These are phyloP conservation scores for Cyberlindnera xylosilytica DNA, from an alignment of 805 yeast species.

Conservation along the genomic window DNA sequence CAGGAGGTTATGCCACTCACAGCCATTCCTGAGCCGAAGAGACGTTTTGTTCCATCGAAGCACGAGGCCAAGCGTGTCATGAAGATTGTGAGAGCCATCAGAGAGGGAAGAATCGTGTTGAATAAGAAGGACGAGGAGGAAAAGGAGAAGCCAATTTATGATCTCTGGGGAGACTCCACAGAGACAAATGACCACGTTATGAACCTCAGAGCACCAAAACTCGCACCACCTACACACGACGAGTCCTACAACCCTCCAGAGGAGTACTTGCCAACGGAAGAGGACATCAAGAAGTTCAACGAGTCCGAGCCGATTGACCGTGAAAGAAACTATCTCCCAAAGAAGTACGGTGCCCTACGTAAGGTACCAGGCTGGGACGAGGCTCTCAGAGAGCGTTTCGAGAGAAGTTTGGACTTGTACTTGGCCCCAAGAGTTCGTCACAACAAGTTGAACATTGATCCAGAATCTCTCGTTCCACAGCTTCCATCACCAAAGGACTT, in stretches of 20 bases:
- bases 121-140: conserved; percentile 55
- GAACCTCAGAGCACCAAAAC: conserved; percentile 92
- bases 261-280: conserved; percentile 80
- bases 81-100: conserved; percentile 94
- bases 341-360: conserved; percentile 77
- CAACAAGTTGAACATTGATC: conserved; percentile 88
- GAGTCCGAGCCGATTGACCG: conserved; percentile 72
- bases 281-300: conserved; percentile 72
- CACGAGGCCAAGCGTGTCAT: conserved; percentile 94
- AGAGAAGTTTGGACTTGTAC: conserved; percentile 89
- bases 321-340: conserved; percentile 75
- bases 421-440: conserved; percentile 95
- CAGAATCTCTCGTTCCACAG: conserved; percentile 93
- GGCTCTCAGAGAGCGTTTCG: conserved; percentile 84
- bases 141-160: conserved; percentile 53
- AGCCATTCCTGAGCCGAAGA: conserved; percentile 95
- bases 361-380: conserved; percentile 92
- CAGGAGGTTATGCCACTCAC: conserved; percentile 86
- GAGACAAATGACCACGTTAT: conserved; percentile 72
- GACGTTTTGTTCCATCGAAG: conserved; percentile 94
- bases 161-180: conserved; percentile 80
- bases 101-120: conserved; percentile 92
- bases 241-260: conserved; percentile 97
- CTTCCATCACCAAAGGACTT: conserved; percentile 95
- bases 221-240: conserved; percentile 94